phyloP scores from a whole-genome alignment of 2,329 filamentous ascomycete species.

The Leptodontidium sp. region DNA sequence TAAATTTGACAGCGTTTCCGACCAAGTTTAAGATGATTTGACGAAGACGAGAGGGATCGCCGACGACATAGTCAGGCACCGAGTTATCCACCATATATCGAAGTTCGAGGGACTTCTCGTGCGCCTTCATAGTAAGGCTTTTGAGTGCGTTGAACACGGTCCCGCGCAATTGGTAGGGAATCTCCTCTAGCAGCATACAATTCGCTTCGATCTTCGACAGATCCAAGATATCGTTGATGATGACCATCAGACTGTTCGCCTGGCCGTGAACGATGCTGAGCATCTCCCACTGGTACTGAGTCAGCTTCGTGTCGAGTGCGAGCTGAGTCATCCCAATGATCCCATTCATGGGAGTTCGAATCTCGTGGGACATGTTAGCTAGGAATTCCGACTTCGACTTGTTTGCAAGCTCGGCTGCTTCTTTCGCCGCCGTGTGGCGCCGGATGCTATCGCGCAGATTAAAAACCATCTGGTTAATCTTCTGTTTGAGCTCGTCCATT shows the following conservation, averaged over 20 bases:
- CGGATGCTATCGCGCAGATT: constrained; percentile 96
- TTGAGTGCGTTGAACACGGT: constrained; percentile 98
- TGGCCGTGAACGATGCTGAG: constrained; percentile 97
- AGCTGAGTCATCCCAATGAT: constrained; percentile 81
- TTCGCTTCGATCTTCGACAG: constrained; percentile 89
- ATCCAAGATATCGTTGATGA: constrained; percentile 86
- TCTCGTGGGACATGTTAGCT: constrained; percentile 99
- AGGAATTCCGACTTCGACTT: constrained; percentile 98
- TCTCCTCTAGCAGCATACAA: constrained; percentile 97
- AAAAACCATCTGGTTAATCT: constrained; percentile 99
- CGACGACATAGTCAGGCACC: constrained; percentile 93
- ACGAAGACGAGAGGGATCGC: constrained; percentile 92
- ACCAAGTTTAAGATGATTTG: constrained; percentile 98
- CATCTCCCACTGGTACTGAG: constrained; percentile 96
- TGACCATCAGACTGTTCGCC: constrained; percentile 93
- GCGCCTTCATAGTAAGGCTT: constrained; percentile 94
- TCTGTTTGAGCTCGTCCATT: constrained; percentile 98
- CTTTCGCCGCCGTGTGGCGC: constrained; percentile 91
- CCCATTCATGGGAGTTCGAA: constrained; percentile 74
- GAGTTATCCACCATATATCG: constrained; percentile 93
- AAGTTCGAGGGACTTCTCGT: constrained; percentile 91
- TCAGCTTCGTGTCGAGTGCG: constrained; percentile 92
- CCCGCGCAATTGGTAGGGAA: constrained; percentile 91
- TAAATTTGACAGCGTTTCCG: constrained; percentile 99
- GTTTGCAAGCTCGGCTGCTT: constrained; percentile 95